Evolutionary conservation across 768 basidiomycete species (phyloP), one percentile per base, ranked within the genome.

Genomic region (Rhizopogon rudus): DNA sequence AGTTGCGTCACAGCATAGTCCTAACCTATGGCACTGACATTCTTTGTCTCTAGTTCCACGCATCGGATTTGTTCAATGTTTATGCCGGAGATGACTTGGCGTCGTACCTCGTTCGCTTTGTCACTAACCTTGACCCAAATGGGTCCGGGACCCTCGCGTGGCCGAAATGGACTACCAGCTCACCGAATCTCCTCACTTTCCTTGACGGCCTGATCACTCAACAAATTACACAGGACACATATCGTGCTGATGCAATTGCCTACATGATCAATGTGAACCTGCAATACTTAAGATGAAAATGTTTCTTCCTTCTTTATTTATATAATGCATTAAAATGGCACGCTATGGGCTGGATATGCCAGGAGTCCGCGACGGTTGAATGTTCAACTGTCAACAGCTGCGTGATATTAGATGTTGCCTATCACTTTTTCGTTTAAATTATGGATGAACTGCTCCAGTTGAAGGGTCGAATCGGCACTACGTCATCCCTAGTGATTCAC

Each of bases 21-120:
- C n/a, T 31, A 16, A 8, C 6, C 17, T 46, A 9, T 14, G 13
- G 10, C 35, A 25, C 29, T 54, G 33, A 45, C 43, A 20, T n/a
- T 17, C 33, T 7, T 54, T 13, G 39, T 17, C 4, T 20, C n/a
- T 5, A 56, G 48, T 43, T 41, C 25, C 55, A 56, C 31, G 31
- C 29, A 14, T 56, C 55, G 6, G 55, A 56, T 56, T 14, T 56
- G 20, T 22, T 20, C 20, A 25, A 51, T 31, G 22, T 56, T 41
- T 56, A 51, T n/a, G 49, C 41, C 5, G 41, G 41, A 16, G 29
- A 41, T 12, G 55, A 56, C 43, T 44, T 56, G 49, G 39, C 41
- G 20, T 48, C 50, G 44, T 61, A 59, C 50, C 61, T 69, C 25
- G 61, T 69, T 57, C 61, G 62, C 43, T 69, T 69, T 51, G 62